Percentiles rank a stretch among this genome's conserved stretches.
phyloP scores from a whole-genome alignment of 1,284 basidiomycete species.

The Cystobasidium slooffiae region DNA sequence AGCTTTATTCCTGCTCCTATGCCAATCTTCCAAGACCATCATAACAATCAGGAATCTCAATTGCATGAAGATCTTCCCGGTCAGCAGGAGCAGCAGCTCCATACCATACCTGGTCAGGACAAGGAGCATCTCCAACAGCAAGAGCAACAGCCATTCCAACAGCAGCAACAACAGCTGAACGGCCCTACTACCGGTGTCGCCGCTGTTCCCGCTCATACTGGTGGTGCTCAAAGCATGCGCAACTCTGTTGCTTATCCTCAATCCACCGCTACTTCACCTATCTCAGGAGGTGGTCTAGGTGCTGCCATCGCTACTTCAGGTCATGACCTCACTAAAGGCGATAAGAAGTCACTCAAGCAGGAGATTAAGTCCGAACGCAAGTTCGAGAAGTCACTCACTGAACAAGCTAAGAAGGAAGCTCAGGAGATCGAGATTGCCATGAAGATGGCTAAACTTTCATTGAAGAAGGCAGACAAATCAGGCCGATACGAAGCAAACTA shows the following conservation, averaged over 20 bases:
- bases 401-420: conserved; percentile 32
- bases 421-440: conserved; percentile 27
- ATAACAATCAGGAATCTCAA: background rate
- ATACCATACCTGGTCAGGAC: background rate
- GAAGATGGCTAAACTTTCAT: conserved; percentile 29
- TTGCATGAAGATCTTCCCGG: conserved; percentile 13
- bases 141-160: conserved; percentile 13
- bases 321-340: conserved; percentile 25
- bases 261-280: conserved; percentile 7
- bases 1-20: conserved; percentile 12
- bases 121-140: background rate
- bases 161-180: conserved; percentile 1
- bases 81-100: conserved; percentile 21
- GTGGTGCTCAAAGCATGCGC: conserved; percentile 7
- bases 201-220: background rate
- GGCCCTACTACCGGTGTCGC: conserved; percentile 30
- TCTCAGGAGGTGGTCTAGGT: conserved; percentile 36
- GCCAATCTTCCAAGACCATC: conserved; percentile 10
- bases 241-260: background rate
- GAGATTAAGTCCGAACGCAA: conserved; percentile 39
- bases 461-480: conserved; percentile 37
- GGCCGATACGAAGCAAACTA: conserved; percentile 28
- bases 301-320: conserved; percentile 41
- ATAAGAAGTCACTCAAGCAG: conserved; percentile 37
- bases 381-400: conserved; percentile 33